Evolutionary conservation across 2,329 filamentous ascomycete genomes (phyloP).

Genomic region (Didymella glomerata): DNA sequence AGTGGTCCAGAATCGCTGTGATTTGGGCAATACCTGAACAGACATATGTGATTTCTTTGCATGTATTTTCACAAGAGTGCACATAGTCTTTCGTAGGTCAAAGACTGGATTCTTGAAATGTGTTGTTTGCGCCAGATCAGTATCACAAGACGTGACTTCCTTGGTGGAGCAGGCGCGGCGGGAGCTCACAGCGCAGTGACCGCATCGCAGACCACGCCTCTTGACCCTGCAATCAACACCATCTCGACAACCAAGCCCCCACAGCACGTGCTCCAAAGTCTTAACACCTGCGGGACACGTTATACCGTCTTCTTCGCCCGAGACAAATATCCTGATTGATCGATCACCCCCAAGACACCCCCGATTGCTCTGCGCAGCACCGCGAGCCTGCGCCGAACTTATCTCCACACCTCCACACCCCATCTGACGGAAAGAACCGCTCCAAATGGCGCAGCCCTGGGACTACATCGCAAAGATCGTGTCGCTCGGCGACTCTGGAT

Average conservation of each 20-base stretch:
- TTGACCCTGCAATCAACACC: conserved; percentile 18
- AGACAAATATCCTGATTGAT: not conserved
- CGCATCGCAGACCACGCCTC: conserved; percentile 26
- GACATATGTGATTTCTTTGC: not conserved
- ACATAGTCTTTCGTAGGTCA: not conserved
- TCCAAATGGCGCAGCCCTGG: conserved; percentile 73
- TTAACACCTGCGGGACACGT: not conserved
- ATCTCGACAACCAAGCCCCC: conserved; percentile 7
- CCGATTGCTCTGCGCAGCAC: conserved; percentile 5
- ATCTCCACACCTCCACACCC: conserved; percentile 17
- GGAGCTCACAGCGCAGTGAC: conserved; percentile 27
- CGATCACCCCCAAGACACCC: not conserved
- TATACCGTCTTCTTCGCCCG: not conserved
- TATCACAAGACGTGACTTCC: conserved; percentile 17
- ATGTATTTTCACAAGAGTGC: not conserved
- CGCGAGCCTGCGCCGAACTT: conserved; percentile 5
- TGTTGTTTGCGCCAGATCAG: not conserved
- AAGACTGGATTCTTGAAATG: not conserved
- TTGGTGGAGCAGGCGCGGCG: conserved; percentile 16
- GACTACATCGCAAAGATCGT: conserved; percentile 99
- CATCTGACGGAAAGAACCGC: conserved; percentile 19
- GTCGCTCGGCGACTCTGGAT: conserved; percentile 95
- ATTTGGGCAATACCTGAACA: not conserved
- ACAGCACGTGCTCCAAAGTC: conserved; percentile 4
- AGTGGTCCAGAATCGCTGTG: not conserved